Evolutionary conservation across 306 rosid species (phyloP), one percentile per base, ranked within the genome.

Genomic region (Cucurbita argyrosperma): DNA sequence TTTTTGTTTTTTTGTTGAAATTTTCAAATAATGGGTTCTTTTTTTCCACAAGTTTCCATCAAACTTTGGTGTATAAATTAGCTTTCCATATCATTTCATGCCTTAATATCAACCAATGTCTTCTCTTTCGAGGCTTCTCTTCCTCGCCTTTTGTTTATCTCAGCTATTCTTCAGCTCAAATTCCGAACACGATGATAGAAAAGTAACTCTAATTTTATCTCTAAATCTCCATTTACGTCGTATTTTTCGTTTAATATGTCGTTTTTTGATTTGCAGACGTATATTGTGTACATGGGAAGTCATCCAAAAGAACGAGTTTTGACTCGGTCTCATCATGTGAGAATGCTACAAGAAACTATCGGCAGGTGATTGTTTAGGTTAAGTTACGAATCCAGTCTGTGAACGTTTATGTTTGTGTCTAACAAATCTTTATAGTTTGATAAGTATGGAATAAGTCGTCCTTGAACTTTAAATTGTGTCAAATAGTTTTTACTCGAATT

Each of bases 241-340:
- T 52, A 2, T 16, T 53, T 16, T 53, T n/a, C 0, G 0, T 15
- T 5, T 51, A 1, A 15, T 51, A 5, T 51, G 19, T 51, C 6
- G 14, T 10, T 1, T 46, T 46, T 8, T 0, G 14, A 15, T 45
- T 7, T 71, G 77, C 83, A 86, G 89, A 68, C 78, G 1, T 86
- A 81, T 63, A 83, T 86, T 72, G 87, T 83, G 37, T 83, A 86
- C 30, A 77, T 80, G 23, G 84, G 89, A 46, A 71, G 42, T 15
- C 76, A 11, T 50, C 43, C 45, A 13, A 46, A 13, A 6, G 80
- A 75, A 64, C 77, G 75, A 50, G 65, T 42, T 51, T 66, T 72
- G 8, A 18, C 76, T 3, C 50, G 71, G 67, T 18, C 77, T 12
- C 66, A 74, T 47, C 76, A 79, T 72, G 50, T 63, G 53, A 79